Evolutionary conservation across 2,329 filamentous ascomycete species (phyloP).

Genomic region (Xylaria sp.): DNA sequence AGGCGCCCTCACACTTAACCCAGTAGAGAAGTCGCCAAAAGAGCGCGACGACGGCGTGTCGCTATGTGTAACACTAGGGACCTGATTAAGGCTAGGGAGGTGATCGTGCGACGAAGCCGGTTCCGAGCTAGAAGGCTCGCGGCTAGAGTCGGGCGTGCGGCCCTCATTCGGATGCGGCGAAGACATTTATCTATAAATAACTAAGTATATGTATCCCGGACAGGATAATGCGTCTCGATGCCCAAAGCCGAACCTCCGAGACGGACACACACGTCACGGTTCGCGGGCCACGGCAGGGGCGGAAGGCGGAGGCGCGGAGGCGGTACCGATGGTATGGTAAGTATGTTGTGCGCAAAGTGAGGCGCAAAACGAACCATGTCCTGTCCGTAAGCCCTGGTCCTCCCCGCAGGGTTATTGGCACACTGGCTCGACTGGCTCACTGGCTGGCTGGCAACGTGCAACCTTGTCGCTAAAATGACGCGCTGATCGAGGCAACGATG

Average conservation of each 20-base stretch:
- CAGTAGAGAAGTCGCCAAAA: constrained; percentile 30
- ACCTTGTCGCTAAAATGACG: constrained; percentile 22
- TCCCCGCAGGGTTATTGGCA: background rate
- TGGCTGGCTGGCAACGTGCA: constrained; percentile 18
- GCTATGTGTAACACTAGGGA: constrained; percentile 25
- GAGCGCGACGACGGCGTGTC: constrained; percentile 31
- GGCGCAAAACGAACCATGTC: constrained; percentile 6
- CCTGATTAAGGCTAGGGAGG: constrained; percentile 22
- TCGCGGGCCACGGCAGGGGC: background rate
- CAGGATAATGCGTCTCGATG: background rate
- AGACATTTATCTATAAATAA: constrained; percentile 18
- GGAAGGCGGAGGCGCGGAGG: too few relatives aligned
- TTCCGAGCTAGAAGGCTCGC: constrained; percentile 6
- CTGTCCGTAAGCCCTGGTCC: background rate
- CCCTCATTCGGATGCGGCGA: constrained; percentile 17
- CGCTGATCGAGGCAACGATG: background rate
- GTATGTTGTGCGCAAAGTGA: background rate
- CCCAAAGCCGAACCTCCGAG: constrained; percentile 7
- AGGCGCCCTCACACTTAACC: constrained; percentile 27
- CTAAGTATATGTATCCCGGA: background rate
- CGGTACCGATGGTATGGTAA: background rate
- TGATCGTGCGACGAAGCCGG: constrained; percentile 19
- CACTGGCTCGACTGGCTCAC: background rate
- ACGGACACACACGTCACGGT: constrained; percentile 11
- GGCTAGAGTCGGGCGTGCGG: constrained; percentile 13